Base-by-base conservation (phyloP, 148 eudicot species). In the Heliamphora exappendiculata region DNA sequence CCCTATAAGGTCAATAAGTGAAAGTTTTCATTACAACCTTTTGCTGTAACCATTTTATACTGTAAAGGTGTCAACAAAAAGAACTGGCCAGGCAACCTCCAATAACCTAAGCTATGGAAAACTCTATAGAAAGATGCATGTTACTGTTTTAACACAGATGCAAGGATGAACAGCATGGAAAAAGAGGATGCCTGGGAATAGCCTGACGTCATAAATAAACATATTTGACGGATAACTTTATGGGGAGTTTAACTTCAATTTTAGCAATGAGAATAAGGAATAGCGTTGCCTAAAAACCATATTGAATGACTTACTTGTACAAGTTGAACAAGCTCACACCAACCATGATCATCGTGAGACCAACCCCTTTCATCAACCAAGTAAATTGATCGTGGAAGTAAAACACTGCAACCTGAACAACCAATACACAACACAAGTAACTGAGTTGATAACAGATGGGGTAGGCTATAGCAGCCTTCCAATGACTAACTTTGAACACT, bases 331-430 rank as follows among this genome's bases (percentile, higher is more conserved):
- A 89, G 83, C 98, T 86, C 75, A 95, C 98, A 67, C 98, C 98
- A 82, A 95, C 11, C 83, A 95, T 84, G 45, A 92, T 92, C 28
- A 63, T 92, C 49, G 86, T 42, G 67, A 95, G 98, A 70, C 98
- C 98, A 63, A 84, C 54, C 42, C 96, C 98, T 82, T 92, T 95
- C 87, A n/a, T n/a, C n/a, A 95, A 65, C 96, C 94, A 88, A 36
- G 98, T 92, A 87, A 95, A 95, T 19, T 95, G 84, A 75, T 95
- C 98, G 78, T 95, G 96, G 82, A 95, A 95, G 88, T 95, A 95
- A 66, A 92, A 89, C 72, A 95, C 97, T 59, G 98, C 98, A 82
- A 87, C 98, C 98, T 95, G 92, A 75, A 85, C 79, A 59, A 64
- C 5, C 80, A 76, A 45, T n/a, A 12, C 28, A 41, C 4, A 69